Evolutionary conservation across 768 basidiomycete genomes (phyloP).

Genomic region (Podaxis sp.): DNA sequence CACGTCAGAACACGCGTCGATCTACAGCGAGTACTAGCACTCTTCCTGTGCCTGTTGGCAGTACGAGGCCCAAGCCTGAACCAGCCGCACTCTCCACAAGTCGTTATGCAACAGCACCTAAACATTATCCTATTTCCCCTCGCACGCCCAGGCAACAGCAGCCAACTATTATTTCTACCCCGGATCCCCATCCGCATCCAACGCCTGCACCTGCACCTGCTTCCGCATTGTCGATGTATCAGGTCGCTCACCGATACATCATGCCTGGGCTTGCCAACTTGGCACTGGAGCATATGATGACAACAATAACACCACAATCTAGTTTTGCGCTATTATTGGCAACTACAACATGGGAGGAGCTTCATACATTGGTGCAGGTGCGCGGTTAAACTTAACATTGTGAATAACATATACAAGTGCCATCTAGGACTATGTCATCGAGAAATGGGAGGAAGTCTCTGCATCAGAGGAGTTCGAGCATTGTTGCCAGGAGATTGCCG

Average conservation of each 20-base stretch:
- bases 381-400: slow-evolving; percentile 16
- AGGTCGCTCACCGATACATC: slow-evolving; percentile 70
- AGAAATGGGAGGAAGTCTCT: slow-evolving; percentile 72
- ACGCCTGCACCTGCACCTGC: slow-evolving; percentile 58
- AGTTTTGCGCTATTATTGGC: slow-evolving; percentile 70
- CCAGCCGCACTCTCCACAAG: slow-evolving; percentile 33
- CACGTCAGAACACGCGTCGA: slow-evolving; percentile 17
- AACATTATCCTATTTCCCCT: slow-evolving; percentile 47
- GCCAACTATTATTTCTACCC: slow-evolving; percentile 26
- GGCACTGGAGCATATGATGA: slow-evolving; percentile 71
- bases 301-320: slow-evolving; percentile 58
- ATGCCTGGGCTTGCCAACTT: slow-evolving; percentile 63
- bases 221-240: slow-evolving; percentile 71
- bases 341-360: slow-evolving; percentile 61
- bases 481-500: slow-evolving; percentile 68
- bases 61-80: slow-evolving; percentile 34
- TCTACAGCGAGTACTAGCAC: slow-evolving; percentile 18
- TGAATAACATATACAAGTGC: not conserved
- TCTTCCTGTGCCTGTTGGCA: slow-evolving; percentile 15
- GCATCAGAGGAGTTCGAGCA: slow-evolving; percentile 59
- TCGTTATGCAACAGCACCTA: slow-evolving; percentile 24
- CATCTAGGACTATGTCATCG: slow-evolving; percentile 64
- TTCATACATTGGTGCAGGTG: slow-evolving; percentile 59
- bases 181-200: slow-evolving; percentile 73
- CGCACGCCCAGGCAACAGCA: slow-evolving; percentile 36